These are phyloP conservation scores for Serendipita vermifera DNA, from an alignment of 768 basidiomycete genomes.

Conservation along the genomic window DNA sequence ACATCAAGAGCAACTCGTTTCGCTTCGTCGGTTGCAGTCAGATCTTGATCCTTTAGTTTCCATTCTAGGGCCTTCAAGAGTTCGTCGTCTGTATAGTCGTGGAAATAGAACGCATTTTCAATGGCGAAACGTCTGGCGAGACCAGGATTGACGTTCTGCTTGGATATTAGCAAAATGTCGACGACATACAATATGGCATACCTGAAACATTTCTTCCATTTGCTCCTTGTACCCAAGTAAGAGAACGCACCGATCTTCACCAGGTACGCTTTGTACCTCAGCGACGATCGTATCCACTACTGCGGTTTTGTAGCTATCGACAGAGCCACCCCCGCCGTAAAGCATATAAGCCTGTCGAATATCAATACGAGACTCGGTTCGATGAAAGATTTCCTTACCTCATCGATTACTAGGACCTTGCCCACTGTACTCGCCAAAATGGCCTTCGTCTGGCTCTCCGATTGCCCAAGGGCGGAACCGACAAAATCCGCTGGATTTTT, in stretches of 20 bases:
- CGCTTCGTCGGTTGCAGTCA: conserved; percentile 42
- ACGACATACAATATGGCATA: conserved; percentile 20
- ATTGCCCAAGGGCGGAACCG: conserved; percentile 44
- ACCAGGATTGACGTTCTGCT: conserved; percentile 57
- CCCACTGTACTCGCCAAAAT: conserved; percentile 47
- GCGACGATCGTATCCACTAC: conserved; percentile 67
- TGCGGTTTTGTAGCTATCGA: conserved; percentile 46
- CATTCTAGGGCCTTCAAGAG: conserved; percentile 38
- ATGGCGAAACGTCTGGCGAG: conserved; percentile 53
- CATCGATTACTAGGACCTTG: conserved; percentile 60
- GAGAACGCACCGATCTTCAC: conserved; percentile 57
- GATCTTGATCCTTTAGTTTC: conserved; percentile 46
- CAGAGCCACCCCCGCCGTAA: conserved; percentile 27
- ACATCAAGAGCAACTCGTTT: conserved; percentile 43
- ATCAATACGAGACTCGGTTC: not conserved
- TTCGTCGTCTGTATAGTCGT: conserved; percentile 46
- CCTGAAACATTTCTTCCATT: conserved; percentile 67
- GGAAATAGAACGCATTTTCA: conserved; percentile 55
- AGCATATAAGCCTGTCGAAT: conserved; percentile 53
- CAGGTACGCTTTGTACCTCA: conserved; percentile 54
- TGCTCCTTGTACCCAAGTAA: conserved; percentile 51
- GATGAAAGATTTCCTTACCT: conserved; percentile 28
- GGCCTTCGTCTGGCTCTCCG: conserved; percentile 50
- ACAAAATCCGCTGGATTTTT: conserved; percentile 62
- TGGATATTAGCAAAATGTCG: not conserved